Evolutionary conservation across 495 filamentous ascomycete genomes (phyloP).

Genomic region (Durotheca rogersii): DNA sequence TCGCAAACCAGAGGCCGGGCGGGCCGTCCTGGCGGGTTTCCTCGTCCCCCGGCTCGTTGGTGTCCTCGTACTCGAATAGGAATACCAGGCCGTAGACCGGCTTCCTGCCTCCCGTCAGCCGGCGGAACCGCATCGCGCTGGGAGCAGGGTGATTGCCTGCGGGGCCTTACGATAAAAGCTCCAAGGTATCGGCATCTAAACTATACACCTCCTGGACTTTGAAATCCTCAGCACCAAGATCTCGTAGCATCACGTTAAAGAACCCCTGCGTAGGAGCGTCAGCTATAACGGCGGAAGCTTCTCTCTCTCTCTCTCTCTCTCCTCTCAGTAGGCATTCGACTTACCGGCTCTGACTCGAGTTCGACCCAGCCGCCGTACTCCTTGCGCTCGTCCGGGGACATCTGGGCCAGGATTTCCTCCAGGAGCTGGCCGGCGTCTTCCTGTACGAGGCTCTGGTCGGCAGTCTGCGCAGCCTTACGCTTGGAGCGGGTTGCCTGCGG

Average conservation of each 20-base stretch:
- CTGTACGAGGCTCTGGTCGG: conserved; percentile 16
- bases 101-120: conserved; percentile 45
- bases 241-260: conserved; percentile 79
- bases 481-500: conserved; percentile 30
- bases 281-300: too few species aligned
- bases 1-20: conserved; percentile 85
- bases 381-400: conserved; percentile 43
- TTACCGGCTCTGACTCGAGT: conserved; percentile 86
- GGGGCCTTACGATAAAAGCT: conserved; percentile 60
- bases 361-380: conserved; percentile 74
- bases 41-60: conserved; percentile 40
- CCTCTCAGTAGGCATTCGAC: too few species aligned
- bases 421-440: conserved; percentile 40
- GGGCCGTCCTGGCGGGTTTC: conserved; percentile 52
- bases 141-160: background rate
- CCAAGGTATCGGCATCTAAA: conserved; percentile 67
- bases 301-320: too few species aligned
- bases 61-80: conserved; percentile 69
- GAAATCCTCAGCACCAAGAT: conserved; percentile 72
- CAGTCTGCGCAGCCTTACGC: conserved; percentile 37
- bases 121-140: too few species aligned
- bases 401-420: conserved; percentile 39
- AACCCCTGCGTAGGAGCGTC: conserved; percentile 57
- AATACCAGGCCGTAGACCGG: conserved; percentile 84
- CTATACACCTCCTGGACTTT: conserved; percentile 77